Evolutionary conservation across 768 basidiomycete species (phyloP).

Genomic region (Termitomyces sp.): DNA sequence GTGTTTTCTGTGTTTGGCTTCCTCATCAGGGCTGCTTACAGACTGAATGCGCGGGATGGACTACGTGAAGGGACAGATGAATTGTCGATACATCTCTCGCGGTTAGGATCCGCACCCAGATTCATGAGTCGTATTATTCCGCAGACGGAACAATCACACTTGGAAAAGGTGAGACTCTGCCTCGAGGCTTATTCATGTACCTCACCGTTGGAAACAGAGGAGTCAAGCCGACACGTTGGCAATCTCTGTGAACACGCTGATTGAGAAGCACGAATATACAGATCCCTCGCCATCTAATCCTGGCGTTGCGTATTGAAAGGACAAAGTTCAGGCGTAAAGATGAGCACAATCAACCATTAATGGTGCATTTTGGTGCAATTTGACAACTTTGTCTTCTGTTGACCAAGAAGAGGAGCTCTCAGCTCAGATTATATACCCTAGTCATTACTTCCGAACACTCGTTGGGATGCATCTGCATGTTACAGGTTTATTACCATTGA

Average conservation of each 20-base stretch:
- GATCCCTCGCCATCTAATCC: background rate
- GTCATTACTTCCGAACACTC: background rate
- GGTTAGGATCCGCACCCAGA: slow-evolving; percentile 16
- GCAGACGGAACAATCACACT: background rate
- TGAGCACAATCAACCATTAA: background rate
- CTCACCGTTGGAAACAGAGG: background rate
- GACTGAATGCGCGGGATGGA: slow-evolving; percentile 42
- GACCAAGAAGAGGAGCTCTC: no score
- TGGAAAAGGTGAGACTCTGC: slow-evolving; percentile 9
- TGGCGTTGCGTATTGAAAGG: background rate
- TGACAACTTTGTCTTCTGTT: background rate
- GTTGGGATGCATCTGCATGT: background rate
- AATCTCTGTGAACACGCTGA: slow-evolving; percentile 12
- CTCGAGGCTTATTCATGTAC: background rate
- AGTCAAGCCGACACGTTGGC: slow-evolving; percentile 8
- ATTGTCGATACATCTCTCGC: slow-evolving; percentile 40
- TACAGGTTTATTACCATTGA: no score
- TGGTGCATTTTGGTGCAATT: background rate
- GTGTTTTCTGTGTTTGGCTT: background rate
- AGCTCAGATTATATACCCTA: background rate
- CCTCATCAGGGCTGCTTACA: slow-evolving; percentile 1
- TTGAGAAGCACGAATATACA: slow-evolving; percentile 3
- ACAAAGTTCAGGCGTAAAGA: background rate
- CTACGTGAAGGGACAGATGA: slow-evolving; percentile 31
- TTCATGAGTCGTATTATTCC: background rate